Evolutionary conservation across 371 early-diverging fungal genomes (phyloP).

Genomic region (Saksenaea vasiformis): DNA sequence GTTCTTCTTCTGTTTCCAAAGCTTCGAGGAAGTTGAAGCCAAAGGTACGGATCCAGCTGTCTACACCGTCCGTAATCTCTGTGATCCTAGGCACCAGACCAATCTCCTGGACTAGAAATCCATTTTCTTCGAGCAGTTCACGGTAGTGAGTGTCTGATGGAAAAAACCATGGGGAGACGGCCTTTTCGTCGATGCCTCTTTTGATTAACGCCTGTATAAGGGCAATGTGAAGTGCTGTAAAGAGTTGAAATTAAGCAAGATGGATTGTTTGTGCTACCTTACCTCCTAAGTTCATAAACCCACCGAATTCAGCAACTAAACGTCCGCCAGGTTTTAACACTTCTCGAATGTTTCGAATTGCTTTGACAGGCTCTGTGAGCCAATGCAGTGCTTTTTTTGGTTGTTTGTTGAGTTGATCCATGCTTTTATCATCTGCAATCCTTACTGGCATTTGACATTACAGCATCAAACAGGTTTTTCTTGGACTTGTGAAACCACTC

Average conservation of each 20-base stretch:
- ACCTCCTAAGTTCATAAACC: conserved; percentile 55
- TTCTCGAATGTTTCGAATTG: conserved; percentile 57
- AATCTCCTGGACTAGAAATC: conserved; percentile 51
- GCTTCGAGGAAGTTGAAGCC: conserved; percentile 53
- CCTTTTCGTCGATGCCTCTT: conserved; percentile 55
- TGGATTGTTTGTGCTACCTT: not conserved
- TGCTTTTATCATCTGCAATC: not conserved
- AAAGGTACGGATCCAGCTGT: conserved; percentile 75
- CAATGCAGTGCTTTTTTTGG: conserved; percentile 62
- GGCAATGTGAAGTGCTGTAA: conserved; percentile 52
- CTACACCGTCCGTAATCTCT: conserved; percentile 53
- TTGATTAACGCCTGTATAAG: conserved; percentile 57
- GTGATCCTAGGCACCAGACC: conserved; percentile 61
- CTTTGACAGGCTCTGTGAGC: conserved; percentile 70
- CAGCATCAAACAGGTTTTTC: conserved; percentile 50
- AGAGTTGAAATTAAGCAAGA: not conserved
- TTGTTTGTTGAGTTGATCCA: no score
- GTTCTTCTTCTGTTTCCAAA: conserved; percentile 40
- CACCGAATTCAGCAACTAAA: conserved; percentile 70
- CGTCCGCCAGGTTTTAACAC: conserved; percentile 59
- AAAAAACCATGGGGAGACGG: conserved; percentile 71
- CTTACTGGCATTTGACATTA: conserved; percentile 64
- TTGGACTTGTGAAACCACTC: conserved; percentile 31
- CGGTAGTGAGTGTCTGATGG: conserved; percentile 59
- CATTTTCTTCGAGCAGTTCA: conserved; percentile 53